Evolutionary conservation across 2,329 filamentous ascomycete species (phyloP), one percentile per base, ranked within the genome.

Genomic region (Fulvia fulva): DNA sequence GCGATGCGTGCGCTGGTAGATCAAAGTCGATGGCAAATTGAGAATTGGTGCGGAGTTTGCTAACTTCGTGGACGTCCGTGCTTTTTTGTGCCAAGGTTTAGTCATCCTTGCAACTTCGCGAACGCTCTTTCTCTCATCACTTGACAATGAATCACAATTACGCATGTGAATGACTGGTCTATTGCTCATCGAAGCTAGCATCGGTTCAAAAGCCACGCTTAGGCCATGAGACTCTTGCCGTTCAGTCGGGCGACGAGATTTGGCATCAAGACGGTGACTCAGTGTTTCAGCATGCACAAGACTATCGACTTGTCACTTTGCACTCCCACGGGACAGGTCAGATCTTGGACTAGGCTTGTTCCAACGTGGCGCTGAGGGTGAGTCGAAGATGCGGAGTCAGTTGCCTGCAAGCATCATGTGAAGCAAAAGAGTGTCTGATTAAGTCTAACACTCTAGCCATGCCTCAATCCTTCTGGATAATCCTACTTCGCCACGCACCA

Each of bases 1-100:
- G 61, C 59, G 63, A 62, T 65, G 63, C 55, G 57, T 52, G 56
- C 56, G 54, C 49, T 57, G 49, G 37, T 41, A 30, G 19, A 28
- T 51, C 14, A 6, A 19, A 23, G 21, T 45, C 19, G 46, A 41
- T 25, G 34, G 44, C 16, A 19, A 23, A 44, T 11, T 22, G 9
- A 4, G 8, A 53, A 16, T 14, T 16, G 7, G 22, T 28, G 32
- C 16, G n/a, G 21, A 34, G 12, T 41, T 7, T 26, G 9, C 47
- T 16, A 32, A 23, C 9, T 22, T 12, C 12, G 25, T 47, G 44
- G 44, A 8, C 19, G 21, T 21, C 7, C 25, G 44, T 14, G 21
- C 44, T 23, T 46, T 14, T 5, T 21, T 7, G 25, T 11, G 44
- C 44, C 23, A 14, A 28, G 23, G 2, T 16, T 21, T 16, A 8